Percentiles rank a stretch among this genome's conserved stretches.
Evolutionary conservation across 1,284 basidiomycete genomes (phyloP).

Genomic region (Fomitiporia mediterranea): DNA sequence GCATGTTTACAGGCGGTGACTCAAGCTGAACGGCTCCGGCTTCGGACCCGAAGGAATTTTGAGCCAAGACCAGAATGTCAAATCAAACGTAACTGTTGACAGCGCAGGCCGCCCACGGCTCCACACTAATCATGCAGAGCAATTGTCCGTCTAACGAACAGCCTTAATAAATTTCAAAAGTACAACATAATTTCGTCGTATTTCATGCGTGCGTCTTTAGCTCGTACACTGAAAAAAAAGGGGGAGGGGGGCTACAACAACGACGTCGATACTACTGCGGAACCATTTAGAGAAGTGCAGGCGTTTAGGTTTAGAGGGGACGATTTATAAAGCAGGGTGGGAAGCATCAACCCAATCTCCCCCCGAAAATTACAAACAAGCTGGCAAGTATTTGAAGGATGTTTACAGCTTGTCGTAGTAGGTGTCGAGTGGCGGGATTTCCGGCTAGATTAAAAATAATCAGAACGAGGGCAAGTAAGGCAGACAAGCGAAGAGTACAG

Average conservation of each 20-base stretch:
- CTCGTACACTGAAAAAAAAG: no score
- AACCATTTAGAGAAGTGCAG: no score
- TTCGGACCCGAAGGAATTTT: no score
- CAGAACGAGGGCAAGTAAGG: constrained; percentile 16
- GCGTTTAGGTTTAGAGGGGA: no score
- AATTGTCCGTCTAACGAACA: no score
- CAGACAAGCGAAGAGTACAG: constrained; percentile 20
- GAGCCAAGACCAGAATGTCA: background rate
- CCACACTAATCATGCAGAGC: no score
- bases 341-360: background rate
- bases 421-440: constrained; percentile 79
- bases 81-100: no score
- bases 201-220: background rate
- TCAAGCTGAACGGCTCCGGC: no score
- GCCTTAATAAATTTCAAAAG: no score
- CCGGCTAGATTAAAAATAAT: constrained; percentile 47
- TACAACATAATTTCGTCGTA: constrained; percentile 11
- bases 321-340: background rate
- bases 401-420: constrained; percentile 86
- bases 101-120: no score
- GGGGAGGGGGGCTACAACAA: constrained; percentile 6
- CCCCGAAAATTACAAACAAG: background rate
- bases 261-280: no score
- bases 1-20: no score
- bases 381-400: background rate